Evolutionary conservation across 2,329 filamentous ascomycete species (phyloP).

Genomic region (Monosporascus sp.): DNA sequence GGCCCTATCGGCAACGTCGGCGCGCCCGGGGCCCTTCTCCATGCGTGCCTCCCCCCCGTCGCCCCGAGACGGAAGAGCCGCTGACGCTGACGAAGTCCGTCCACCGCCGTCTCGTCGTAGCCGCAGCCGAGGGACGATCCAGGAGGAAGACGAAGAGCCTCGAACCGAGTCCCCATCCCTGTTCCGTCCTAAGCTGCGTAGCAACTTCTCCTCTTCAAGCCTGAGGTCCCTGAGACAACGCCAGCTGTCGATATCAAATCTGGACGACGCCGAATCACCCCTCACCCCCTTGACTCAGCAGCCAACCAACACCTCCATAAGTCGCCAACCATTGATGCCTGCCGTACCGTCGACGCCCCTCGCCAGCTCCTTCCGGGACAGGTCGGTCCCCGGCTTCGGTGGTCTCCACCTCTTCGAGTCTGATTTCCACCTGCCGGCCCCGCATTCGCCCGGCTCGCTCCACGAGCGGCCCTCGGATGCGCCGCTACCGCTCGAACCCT

Average conservation of each 20-base stretch:
- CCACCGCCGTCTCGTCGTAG: constrained; percentile 23
- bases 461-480: constrained; percentile 57
- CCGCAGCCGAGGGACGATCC: constrained; percentile 21
- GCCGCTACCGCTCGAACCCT: constrained; percentile 80
- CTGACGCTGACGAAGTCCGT: constrained; percentile 15
- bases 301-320: constrained; percentile 44
- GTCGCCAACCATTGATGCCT: constrained; percentile 52
- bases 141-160: constrained; percentile 33
- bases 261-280: constrained; percentile 65
- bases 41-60: constrained; percentile 30
- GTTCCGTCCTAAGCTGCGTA: constrained; percentile 46
- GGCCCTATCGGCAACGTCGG: constrained; percentile 31
- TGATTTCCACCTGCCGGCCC: constrained; percentile 62
- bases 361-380: constrained; percentile 55
- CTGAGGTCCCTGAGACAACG: constrained; percentile 67
- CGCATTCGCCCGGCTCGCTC: constrained; percentile 57
- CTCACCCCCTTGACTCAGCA: constrained; percentile 68
- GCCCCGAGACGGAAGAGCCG: constrained; percentile 17
- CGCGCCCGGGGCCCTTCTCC: constrained; percentile 26
- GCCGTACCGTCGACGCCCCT: constrained; percentile 60
- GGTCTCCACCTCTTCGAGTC: constrained; percentile 80
- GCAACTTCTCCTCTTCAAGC: constrained; percentile 67
- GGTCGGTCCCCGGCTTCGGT: constrained; percentile 50
- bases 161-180: constrained; percentile 50
- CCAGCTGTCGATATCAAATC: constrained; percentile 62